phyloP scores from a whole-genome alignment of 2,329 filamentous ascomycete genomes.

The Talaromyces sp. region DNA sequence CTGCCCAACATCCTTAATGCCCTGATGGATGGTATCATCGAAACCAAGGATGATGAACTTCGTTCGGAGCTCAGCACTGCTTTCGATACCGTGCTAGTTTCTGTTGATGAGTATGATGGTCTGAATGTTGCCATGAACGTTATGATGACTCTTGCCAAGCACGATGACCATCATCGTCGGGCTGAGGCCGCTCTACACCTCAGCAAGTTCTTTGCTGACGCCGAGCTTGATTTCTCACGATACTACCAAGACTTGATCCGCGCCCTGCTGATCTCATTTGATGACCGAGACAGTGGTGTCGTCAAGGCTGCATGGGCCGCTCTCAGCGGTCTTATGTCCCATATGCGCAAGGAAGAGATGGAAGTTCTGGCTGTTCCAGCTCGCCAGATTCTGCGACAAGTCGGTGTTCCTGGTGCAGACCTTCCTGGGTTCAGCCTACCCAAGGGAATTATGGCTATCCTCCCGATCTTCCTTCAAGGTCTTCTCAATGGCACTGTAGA shows the following conservation, averaged over 20 bases:
- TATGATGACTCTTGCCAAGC: conserved; percentile 82
- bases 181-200: conserved; percentile 77
- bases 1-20: conserved; percentile 89
- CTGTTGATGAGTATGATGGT: conserved; percentile 94
- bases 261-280: conserved; percentile 86
- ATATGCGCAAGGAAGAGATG: conserved; percentile 96
- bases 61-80: conserved; percentile 73
- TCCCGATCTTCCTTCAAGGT: conserved; percentile 96
- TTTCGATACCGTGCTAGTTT: conserved; percentile 86
- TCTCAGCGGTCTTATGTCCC: conserved; percentile 83
- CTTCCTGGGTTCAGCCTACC: conserved; percentile 86
- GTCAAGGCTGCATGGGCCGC: conserved; percentile 90
- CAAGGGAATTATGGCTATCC: conserved; percentile 93
- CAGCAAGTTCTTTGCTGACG: conserved; percentile 79
- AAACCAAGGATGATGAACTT: conserved; percentile 71
- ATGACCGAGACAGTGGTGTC: conserved; percentile 79
- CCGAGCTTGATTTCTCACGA: conserved; percentile 85
- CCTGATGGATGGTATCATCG: conserved; percentile 88
- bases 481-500: conserved; percentile 95
- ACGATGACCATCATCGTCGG: conserved; percentile 86
- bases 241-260: conserved; percentile 97
- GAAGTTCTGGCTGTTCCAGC: conserved; percentile 87
- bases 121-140: conserved; percentile 95
- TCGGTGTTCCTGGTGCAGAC: conserved; percentile 82
- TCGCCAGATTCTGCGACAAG: conserved; percentile 79